Evolutionary conservation across 2,329 filamentous ascomycete genomes (phyloP).

Genomic region (Botrytis galanthina): DNA sequence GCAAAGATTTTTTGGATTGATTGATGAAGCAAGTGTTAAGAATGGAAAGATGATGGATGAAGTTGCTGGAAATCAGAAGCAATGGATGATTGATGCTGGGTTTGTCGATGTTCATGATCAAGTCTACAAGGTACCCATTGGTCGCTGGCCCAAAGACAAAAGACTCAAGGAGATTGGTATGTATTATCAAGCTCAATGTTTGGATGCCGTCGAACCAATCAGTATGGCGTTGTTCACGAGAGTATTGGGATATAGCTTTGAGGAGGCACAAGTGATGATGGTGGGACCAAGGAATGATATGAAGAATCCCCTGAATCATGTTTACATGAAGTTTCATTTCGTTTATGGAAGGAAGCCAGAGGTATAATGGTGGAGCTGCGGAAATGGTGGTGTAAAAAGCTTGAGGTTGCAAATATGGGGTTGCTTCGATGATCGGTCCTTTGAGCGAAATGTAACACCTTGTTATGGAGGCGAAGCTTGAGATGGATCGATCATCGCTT

Average conservation of each 20-base stretch:
- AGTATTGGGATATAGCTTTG: slow-evolving; percentile 47
- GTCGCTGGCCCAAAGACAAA: slow-evolving; percentile 48
- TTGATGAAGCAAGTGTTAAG: slow-evolving; percentile 47
- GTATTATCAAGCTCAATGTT: slow-evolving; percentile 19
- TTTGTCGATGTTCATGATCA: slow-evolving; percentile 48
- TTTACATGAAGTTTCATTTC: slow-evolving; percentile 56
- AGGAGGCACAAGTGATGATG: slow-evolving; percentile 49
- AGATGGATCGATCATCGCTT: background rate
- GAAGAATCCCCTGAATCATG: slow-evolving; percentile 41
- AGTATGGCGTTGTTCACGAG: slow-evolving; percentile 43
- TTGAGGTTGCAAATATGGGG: background rate
- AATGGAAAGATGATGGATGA: slow-evolving; percentile 46
- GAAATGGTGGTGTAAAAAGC: background rate
- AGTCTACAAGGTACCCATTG: slow-evolving; percentile 43
- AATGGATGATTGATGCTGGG: slow-evolving; percentile 49
- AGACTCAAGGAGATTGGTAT: slow-evolving; percentile 22
- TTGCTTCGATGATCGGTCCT: background rate
- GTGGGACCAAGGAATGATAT: slow-evolving; percentile 49
- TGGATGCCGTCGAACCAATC: slow-evolving; percentile 20
- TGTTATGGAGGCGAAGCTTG: background rate
- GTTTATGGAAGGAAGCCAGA: slow-evolving; percentile 38
- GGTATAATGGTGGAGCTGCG: background rate
- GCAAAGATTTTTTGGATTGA: slow-evolving; percentile 47
- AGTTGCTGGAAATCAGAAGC: slow-evolving; percentile 39
- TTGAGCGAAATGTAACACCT: background rate